Evolutionary conservation across 495 filamentous ascomycete genomes (phyloP).

Genomic region (Penicillium mononematosum): DNA sequence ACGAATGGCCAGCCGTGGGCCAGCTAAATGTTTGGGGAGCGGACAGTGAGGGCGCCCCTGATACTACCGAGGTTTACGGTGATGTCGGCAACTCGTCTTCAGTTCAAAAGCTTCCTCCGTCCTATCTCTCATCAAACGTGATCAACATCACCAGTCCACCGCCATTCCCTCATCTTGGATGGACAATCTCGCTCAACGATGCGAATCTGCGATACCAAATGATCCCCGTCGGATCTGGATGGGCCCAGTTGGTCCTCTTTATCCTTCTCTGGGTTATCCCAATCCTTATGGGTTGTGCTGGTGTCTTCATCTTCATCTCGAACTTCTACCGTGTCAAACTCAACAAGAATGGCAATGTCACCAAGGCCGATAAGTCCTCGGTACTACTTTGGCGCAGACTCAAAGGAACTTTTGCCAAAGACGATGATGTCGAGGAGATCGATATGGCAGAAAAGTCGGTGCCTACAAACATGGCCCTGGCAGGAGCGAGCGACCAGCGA

Average conservation of each 20-base stretch:
- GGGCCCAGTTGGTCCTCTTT: constrained; percentile 43
- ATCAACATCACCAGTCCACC: constrained; percentile 48
- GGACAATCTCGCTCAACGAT: constrained; percentile 46
- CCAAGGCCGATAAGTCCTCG: constrained; percentile 14
- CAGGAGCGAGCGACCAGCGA: constrained; percentile 23
- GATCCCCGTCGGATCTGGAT: constrained; percentile 42
- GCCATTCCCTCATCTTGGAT: constrained; percentile 44
- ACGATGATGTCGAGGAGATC: constrained; percentile 2
- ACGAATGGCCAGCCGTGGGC: constrained; percentile 49
- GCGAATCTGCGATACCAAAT: constrained; percentile 41
- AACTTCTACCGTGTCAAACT: constrained; percentile 54
- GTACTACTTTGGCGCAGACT: constrained; percentile 14
- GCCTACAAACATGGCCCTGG: constrained; percentile 12
- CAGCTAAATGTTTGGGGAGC: constrained; percentile 52
- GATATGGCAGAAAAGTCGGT: constrained; percentile 32
- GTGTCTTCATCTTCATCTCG: constrained; percentile 44
- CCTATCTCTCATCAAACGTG: constrained; percentile 37
- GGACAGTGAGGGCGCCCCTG: constrained; percentile 45
- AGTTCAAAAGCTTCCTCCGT: constrained; percentile 23
- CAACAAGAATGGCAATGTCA: constrained; percentile 37
- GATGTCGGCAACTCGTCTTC: constrained; percentile 40
- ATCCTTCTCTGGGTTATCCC: constrained; percentile 47
- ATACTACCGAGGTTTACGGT: constrained; percentile 47
- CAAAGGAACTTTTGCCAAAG: constrained; percentile 9
- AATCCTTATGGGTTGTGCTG: constrained; percentile 36